A percentile compares a stretch with the other conserved stretches of the same genome.
Evolutionary conservation across 1,139 yeast genomes (phyloP).

Genomic region (Scheffersomyces parashehatae): DNA sequence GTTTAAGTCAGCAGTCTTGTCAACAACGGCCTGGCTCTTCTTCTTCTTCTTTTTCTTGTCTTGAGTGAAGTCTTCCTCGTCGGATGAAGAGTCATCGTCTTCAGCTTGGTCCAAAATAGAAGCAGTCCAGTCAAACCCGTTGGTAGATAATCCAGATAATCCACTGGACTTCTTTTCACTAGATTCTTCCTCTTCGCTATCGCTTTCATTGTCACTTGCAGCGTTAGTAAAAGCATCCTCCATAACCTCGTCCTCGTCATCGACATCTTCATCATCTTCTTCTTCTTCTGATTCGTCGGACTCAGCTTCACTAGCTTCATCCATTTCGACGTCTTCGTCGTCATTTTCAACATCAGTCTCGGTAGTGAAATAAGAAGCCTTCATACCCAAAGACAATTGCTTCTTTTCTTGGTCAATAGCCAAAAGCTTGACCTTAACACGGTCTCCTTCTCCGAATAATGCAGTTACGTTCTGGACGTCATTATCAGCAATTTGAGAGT

Average conservation of each 20-base stretch:
- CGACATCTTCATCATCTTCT: slow-evolving; percentile 26
- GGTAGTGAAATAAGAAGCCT: slow-evolving; percentile 79
- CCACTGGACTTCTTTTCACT: slow-evolving; percentile 12
- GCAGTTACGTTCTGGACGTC: slow-evolving; percentile 50
- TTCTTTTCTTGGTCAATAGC: slow-evolving; percentile 63
- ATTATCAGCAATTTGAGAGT: slow-evolving; percentile 78
- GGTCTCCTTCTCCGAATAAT: slow-evolving; percentile 83
- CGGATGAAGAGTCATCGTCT: slow-evolving; percentile 52
- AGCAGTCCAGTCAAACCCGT: slow-evolving; percentile 94
- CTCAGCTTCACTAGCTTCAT: slow-evolving; percentile 20
- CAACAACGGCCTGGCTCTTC: slow-evolving; percentile 50
- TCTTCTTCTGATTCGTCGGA: slow-evolving; percentile 25
- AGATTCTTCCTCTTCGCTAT: slow-evolving; percentile 16
- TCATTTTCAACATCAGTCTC: slow-evolving; percentile 29
- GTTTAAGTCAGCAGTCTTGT: slow-evolving; percentile 80
- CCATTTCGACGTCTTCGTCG: slow-evolving; percentile 20
- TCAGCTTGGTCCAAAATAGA: slow-evolving; percentile 79
- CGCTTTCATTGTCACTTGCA: slow-evolving; percentile 23
- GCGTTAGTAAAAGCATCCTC: slow-evolving; percentile 20
- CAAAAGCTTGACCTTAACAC: slow-evolving; percentile 81
- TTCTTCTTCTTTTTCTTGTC: slow-evolving; percentile 49
- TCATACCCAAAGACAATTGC: slow-evolving; percentile 86
- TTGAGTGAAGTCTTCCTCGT: slow-evolving; percentile 57
- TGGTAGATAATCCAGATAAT: slow-evolving; percentile 66
- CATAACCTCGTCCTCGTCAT: slow-evolving; percentile 21